Conservation (phyloP, 306 rosid species). For the Psophocarpus tetragonolobus region DNA sequence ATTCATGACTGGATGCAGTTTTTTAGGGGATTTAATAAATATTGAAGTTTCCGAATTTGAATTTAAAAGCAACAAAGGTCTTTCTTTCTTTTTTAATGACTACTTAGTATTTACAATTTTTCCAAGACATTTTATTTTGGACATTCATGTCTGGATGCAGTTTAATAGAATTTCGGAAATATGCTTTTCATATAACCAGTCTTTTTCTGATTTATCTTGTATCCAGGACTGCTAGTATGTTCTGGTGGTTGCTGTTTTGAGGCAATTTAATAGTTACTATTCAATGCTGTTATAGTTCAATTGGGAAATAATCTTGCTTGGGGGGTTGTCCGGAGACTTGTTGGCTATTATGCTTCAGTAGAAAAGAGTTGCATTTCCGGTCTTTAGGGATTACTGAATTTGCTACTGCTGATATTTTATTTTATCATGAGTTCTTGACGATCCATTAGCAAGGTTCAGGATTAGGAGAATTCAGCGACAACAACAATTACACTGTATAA, state of each 20-base stretch:
- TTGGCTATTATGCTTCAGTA: background rate
- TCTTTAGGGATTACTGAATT: background rate
- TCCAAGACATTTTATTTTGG: background rate
- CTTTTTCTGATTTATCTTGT: background rate
- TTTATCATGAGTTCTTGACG: background rate
- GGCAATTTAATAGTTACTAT: background rate
- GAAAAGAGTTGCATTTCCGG: background rate
- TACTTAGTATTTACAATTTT: background rate
- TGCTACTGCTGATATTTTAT: background rate
- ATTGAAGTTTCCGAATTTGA: slow-evolving; percentile 2
- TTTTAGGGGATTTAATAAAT: background rate
- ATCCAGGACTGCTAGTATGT: background rate
- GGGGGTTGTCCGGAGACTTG: background rate
- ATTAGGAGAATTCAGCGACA: background rate
- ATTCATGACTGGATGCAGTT: too few species aligned
- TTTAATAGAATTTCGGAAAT: background rate
- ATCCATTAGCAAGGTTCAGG: background rate
- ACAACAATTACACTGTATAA: background rate
- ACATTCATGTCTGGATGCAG: background rate
- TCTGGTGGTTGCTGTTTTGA: background rate
- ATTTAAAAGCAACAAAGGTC: background rate
- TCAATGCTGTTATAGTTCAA: background rate
- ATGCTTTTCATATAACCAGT: background rate
- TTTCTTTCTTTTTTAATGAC: background rate
- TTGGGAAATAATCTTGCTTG: background rate